These are phyloP conservation scores for Colletotrichum paranaense DNA, from an alignment of 2,329 filamentous ascomycete genomes.

Conservation along the genomic window DNA sequence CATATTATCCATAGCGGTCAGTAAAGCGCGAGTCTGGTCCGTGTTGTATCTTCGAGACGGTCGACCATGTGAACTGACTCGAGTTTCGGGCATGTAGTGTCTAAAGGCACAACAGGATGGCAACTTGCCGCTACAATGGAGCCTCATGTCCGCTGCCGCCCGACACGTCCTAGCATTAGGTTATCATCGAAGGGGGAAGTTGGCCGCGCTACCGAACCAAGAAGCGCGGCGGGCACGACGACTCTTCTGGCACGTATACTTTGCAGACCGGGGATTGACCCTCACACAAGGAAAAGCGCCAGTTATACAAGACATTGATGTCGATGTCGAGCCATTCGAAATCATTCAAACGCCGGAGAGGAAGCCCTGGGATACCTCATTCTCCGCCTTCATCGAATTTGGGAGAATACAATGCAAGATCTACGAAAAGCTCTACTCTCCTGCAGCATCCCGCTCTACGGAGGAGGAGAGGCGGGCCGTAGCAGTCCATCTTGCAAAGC, in stretches of 20 bases:
- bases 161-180: slow-evolving; percentile 37
- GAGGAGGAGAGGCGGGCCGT: slow-evolving; percentile 1
- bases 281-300: slow-evolving; percentile 36
- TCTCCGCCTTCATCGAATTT: slow-evolving; percentile 29
- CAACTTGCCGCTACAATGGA: slow-evolving; percentile 35
- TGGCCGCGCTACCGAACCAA: slow-evolving; percentile 13
- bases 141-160: slow-evolving; percentile 33
- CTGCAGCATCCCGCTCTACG: neutral
- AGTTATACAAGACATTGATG: slow-evolving; percentile 36
- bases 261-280: slow-evolving; percentile 34
- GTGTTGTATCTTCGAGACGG: no score
- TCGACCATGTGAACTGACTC: no score
- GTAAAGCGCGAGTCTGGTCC: neutral
- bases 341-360: slow-evolving; percentile 18
- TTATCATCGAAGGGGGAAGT: slow-evolving; percentile 36
- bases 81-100: slow-evolving; percentile 9
- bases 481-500: slow-evolving; percentile 20
- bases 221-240: slow-evolving; percentile 29
- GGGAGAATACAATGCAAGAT: slow-evolving; percentile 31
- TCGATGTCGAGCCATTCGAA: slow-evolving; percentile 30
- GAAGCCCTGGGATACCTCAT: slow-evolving; percentile 29
- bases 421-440: slow-evolving; percentile 35
- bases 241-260: slow-evolving; percentile 39
- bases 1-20: slow-evolving; percentile 33
- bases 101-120: slow-evolving; percentile 36